Conservation (phyloP, 108 stramenopile genomes). For the Cylindrotheca closterium region DNA sequence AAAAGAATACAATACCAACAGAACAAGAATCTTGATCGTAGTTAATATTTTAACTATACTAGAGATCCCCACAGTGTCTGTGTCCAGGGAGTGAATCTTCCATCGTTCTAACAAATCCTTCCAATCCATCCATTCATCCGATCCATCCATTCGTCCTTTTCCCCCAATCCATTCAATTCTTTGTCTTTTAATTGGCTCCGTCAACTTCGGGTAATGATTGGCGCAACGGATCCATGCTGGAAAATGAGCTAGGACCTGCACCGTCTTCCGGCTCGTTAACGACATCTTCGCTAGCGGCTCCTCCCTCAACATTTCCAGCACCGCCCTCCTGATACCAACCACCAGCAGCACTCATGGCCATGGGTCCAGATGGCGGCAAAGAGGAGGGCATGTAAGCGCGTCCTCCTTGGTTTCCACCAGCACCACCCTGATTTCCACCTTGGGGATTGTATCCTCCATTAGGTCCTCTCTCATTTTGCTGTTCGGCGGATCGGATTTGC, state of each 20-base stretch:
- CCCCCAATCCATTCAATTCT: too few relatives aligned
- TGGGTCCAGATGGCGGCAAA: slow-evolving; percentile 40
- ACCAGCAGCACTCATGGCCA: slow-evolving; percentile 8
- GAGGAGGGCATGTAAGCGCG: not conserved
- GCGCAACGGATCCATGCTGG: slow-evolving; percentile 35
- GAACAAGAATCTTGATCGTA: not conserved
- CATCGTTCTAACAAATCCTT: too few relatives aligned
- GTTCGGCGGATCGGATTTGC: slow-evolving; percentile 39
- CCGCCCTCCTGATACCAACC: slow-evolving; percentile 3
- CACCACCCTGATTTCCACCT: slow-evolving; percentile 6
- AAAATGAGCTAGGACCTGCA: slow-evolving; percentile 23
- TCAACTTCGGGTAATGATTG: slow-evolving; percentile 33
- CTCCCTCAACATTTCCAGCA: not conserved
- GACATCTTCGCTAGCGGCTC: not conserved
- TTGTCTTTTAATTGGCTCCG: not conserved
- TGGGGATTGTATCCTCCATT: not conserved
- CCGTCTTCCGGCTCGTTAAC: not conserved
- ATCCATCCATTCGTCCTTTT: too few relatives aligned
- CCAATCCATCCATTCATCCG: too few relatives aligned
- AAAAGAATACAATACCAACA: too few relatives aligned
- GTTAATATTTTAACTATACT: not conserved
- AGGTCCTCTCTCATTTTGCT: slow-evolving; percentile 5
- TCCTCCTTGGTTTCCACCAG: slow-evolving; percentile 1
- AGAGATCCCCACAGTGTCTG: too few relatives aligned
- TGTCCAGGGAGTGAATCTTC: too few relatives aligned